Conservation (phyloP, 306 rosid species). For the Ormosia semicastrata region DNA sequence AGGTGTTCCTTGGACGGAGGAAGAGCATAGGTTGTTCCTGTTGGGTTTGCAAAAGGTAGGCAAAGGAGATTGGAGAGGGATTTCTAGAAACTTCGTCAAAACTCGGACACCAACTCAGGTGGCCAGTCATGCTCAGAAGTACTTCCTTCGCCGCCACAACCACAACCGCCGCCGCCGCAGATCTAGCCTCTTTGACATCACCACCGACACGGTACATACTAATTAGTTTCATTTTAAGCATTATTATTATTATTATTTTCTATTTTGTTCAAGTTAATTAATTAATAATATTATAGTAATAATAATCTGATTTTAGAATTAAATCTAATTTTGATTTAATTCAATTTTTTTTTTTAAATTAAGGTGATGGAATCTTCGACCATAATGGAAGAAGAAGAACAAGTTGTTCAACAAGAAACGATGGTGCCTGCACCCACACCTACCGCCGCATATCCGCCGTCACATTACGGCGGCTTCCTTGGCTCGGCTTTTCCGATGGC, state of each 20-base stretch:
- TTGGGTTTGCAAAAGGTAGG: conserved; percentile 80
- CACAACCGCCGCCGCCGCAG: conserved; percentile 83
- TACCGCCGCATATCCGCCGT: conserved; percentile 29
- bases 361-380: conserved; percentile 56
- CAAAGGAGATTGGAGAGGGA: conserved; percentile 97
- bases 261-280: neutral
- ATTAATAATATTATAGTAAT: neutral
- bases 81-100: conserved; percentile 86
- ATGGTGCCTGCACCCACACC: neutral
- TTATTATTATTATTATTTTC: neutral
- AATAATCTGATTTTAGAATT: neutral
- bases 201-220: conserved; percentile 55
- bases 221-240: neutral
- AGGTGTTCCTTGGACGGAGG: conserved; percentile 95
- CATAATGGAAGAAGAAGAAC: conserved; percentile 57
- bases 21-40: conserved; percentile 75
- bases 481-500: conserved; percentile 39
- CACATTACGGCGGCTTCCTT: conserved; percentile 39
- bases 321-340: neutral
- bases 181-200: conserved; percentile 92
- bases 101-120: conserved; percentile 95
- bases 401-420: conserved; percentile 34
- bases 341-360: neutral
- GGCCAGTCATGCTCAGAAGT: conserved; percentile 95
- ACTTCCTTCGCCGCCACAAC: conserved; percentile 80